Evolutionary conservation across 2,329 filamentous ascomycete genomes (phyloP), one percentile per base, ranked within the genome.

Genomic region (Colletotrichum spaethianum): DNA sequence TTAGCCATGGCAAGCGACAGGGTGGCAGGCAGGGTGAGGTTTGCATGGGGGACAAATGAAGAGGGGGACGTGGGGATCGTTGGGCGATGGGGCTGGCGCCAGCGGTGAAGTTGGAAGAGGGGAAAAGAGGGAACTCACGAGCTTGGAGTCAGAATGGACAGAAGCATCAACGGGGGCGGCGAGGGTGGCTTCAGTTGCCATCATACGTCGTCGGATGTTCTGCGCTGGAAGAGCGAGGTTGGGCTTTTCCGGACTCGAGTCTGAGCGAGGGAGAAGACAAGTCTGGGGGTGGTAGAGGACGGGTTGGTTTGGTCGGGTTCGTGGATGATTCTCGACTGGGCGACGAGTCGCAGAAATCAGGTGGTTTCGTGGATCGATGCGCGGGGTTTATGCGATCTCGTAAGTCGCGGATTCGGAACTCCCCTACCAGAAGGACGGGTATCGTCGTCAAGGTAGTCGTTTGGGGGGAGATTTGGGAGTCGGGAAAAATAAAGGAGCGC

Each of bases 161-260:
- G 86, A 83, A 83, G 85, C 86, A 86, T 88, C 86, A 82, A 85
- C 85, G 82, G 84, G 83, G 83, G 82, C 86, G 79, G 86, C 82
- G 81, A 85, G 83, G 80, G 85, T 84, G 84, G 86, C 85, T 87
- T 89, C 89, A 86, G 88, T 88, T 86, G 88, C 89, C 89, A 91
- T 91, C 88, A 89, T 91, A 87, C 88, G 88, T 86, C 82, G 83
- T 84, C 80, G 80, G 77, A 71, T 63, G 70, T 59, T 69, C 70
- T 64, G 52, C 46, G 66, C 66, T 63, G 60, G 66, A 73, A 73
- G 67, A 74, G 77, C 79, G 79, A 80, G 78, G 77, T 78, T 80
- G 68, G 75, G 73, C 69, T 66, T 67, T 70, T 74, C 73, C 50
- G 56, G 44, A 70, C 74, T 75, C 67, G 68, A 67, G 74, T 75